phyloP scores from a whole-genome alignment of 176 grass and related monocot species.

The Cymbopogon citratus region DNA sequence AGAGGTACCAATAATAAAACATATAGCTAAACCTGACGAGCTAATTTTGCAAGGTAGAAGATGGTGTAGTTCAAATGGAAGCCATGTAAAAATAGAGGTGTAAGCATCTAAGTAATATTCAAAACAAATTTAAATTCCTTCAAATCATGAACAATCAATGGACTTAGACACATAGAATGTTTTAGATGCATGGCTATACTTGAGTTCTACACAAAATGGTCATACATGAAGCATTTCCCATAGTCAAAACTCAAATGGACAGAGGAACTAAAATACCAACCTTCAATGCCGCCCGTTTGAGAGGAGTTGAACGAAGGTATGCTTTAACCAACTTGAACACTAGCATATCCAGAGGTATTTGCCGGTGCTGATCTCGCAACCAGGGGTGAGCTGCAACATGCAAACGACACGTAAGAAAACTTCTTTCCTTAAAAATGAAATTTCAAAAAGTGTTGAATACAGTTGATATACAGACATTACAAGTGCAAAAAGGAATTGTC shows the following conservation, averaged over 20 bases:
- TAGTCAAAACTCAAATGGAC: neutral
- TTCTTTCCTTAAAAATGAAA: slow-evolving; percentile 4
- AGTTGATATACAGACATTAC: neutral
- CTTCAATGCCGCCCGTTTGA: slow-evolving; percentile 94
- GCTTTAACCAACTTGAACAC: slow-evolving; percentile 74
- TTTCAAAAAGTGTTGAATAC: slow-evolving; percentile 23
- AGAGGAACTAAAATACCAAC: slow-evolving; percentile 39
- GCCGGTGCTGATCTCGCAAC: slow-evolving; percentile 61
- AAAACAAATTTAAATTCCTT: neutral
- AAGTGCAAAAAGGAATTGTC: neutral
- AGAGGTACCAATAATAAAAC: slow-evolving; percentile 2
- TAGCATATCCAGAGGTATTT: slow-evolving; percentile 84
- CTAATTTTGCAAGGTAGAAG: slow-evolving; percentile 17
- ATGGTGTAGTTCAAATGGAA: neutral
- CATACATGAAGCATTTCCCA: neutral
- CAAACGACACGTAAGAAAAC: slow-evolving; percentile 20
- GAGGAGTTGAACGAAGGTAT: slow-evolving; percentile 75
- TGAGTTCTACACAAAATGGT: neutral
- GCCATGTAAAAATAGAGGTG: slow-evolving; percentile 11
- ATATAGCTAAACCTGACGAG: slow-evolving; percentile 3
- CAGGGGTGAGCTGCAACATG: slow-evolving; percentile 72
- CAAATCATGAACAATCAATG: slow-evolving; percentile 2
- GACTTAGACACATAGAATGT: neutral
- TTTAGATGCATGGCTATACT: neutral
- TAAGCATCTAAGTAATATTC: neutral